Percentiles rank a stretch among this genome's conserved stretches.
Conservation (phyloP, 306 rosid species). For the Begonia masoniana region DNA sequence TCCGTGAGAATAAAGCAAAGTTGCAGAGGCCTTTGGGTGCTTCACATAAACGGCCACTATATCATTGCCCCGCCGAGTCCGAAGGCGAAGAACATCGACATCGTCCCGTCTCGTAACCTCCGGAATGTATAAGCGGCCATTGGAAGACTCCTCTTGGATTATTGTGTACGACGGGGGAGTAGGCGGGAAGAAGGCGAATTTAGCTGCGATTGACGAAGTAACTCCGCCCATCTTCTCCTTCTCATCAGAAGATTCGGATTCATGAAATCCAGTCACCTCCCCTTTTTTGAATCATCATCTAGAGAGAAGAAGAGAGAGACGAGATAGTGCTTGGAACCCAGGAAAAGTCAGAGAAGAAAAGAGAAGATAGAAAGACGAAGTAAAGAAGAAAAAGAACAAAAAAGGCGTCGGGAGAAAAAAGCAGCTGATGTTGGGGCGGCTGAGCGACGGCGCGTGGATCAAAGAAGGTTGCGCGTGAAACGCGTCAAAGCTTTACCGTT, state of each 20-base stretch:
- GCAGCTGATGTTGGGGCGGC: background rate
- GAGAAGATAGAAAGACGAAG: background rate
- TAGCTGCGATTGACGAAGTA: conserved; percentile 91
- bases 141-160: conserved; percentile 18
- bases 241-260: conserved; percentile 24
- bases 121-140: conserved; percentile 33
- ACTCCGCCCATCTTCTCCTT: conserved; percentile 71
- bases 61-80: conserved; percentile 67
- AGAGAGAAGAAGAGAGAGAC: background rate
- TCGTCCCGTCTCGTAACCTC: conserved; percentile 71
- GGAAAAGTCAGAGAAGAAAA: background rate
- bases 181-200: conserved; percentile 93
- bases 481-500: background rate
- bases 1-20: conserved; percentile 88
- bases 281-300: background rate
- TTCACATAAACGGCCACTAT: conserved; percentile 72
- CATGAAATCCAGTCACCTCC: conserved; percentile 21
- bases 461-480: background rate
- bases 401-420: background rate
- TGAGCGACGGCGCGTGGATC: background rate
- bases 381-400: background rate
- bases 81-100: conserved; percentile 64
- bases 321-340: background rate
- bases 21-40: conserved; percentile 58
- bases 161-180: conserved; percentile 75